Evolutionary conservation across 2,329 filamentous ascomycete genomes (phyloP).

Genomic region (Didymella segeticola): DNA sequence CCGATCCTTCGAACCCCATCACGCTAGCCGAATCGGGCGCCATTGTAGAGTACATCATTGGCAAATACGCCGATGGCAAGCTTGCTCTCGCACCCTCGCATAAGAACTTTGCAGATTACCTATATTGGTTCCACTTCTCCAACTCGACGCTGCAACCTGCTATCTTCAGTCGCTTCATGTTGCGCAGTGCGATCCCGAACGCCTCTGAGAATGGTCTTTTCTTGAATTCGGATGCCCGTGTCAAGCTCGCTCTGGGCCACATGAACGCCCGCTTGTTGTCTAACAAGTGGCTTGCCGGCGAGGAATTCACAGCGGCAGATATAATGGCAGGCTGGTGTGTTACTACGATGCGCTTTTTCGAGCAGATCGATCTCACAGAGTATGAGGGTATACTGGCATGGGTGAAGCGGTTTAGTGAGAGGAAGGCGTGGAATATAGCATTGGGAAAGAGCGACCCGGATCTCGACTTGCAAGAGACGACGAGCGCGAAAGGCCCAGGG

Average conservation of each 20-base stretch:
- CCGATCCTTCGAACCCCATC: slow-evolving; percentile 52
- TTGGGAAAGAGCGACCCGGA: slow-evolving; percentile 65
- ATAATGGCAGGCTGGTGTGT: slow-evolving; percentile 68
- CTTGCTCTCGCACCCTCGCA: slow-evolving; percentile 57
- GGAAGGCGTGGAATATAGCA: slow-evolving; percentile 48
- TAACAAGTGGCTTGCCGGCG: slow-evolving; percentile 65
- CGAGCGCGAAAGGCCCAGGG: slow-evolving; percentile 38
- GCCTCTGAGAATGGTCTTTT: slow-evolving; percentile 45
- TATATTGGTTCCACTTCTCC: slow-evolving; percentile 70
- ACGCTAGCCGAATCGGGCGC: slow-evolving; percentile 67
- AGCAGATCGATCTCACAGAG: slow-evolving; percentile 45
- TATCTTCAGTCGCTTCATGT: slow-evolving; percentile 39
- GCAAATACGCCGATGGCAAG: slow-evolving; percentile 57
- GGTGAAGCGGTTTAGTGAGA: slow-evolving; percentile 35
- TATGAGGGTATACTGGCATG: slow-evolving; percentile 42
- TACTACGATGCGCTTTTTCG: slow-evolving; percentile 66
- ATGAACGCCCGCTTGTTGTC: slow-evolving; percentile 58
- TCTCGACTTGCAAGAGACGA: slow-evolving; percentile 42
- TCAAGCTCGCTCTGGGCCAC: slow-evolving; percentile 51
- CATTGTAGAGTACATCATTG: slow-evolving; percentile 67
- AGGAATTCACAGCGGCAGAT: slow-evolving; percentile 69
- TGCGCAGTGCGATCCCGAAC: slow-evolving; percentile 37
- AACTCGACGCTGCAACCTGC: slow-evolving; percentile 51
- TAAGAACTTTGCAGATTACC: slow-evolving; percentile 63
- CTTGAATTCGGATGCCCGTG: slow-evolving; percentile 41